These are phyloP conservation scores for Pinus taeda DNA, from an alignment of 75 land plant species.

Conservation along the genomic window DNA sequence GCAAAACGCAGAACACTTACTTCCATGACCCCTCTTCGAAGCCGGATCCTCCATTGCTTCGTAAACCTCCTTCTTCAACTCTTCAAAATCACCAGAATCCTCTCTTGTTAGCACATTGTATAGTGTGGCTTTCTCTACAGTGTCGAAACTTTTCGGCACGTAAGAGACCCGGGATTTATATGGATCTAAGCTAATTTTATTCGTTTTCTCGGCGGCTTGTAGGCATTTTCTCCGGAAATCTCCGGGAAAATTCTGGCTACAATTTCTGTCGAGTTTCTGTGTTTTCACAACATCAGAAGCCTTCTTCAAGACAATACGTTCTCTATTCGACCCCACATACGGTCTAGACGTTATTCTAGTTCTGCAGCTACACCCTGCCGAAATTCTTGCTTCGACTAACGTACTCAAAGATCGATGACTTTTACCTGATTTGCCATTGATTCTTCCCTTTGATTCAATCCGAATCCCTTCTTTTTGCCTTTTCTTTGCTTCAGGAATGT, in stretches of 20 bases:
- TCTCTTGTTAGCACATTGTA: no score
- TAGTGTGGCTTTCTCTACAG: no score
- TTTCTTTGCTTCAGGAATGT: not conserved
- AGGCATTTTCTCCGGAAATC: not conserved
- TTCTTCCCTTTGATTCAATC: not conserved
- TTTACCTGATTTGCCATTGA: no score
- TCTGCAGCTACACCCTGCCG: not conserved
- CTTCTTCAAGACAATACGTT: not conserved
- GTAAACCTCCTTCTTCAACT: no score
- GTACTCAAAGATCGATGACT: no score
- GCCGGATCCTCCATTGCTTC: not conserved
- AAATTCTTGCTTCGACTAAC: not conserved
- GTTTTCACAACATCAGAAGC: not conserved
- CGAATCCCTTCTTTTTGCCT: not conserved
- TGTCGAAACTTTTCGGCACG: not conserved
- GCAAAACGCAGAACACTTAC: slow-evolving; percentile 9
- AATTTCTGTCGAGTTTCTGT: not conserved
- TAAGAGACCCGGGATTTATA: not conserved
- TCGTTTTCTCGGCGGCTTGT: not conserved
- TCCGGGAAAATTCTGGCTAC: not conserved
- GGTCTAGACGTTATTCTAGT: not conserved
- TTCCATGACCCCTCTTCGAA: not conserved
- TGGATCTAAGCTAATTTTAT: not conserved
- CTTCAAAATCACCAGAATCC: no score
- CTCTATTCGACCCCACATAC: not conserved